A percentile compares a stretch with the other conserved stretches of the same genome.
Conservation (phyloP, 768 basidiomycete genomes). For the Fomitopsis serialis region DNA sequence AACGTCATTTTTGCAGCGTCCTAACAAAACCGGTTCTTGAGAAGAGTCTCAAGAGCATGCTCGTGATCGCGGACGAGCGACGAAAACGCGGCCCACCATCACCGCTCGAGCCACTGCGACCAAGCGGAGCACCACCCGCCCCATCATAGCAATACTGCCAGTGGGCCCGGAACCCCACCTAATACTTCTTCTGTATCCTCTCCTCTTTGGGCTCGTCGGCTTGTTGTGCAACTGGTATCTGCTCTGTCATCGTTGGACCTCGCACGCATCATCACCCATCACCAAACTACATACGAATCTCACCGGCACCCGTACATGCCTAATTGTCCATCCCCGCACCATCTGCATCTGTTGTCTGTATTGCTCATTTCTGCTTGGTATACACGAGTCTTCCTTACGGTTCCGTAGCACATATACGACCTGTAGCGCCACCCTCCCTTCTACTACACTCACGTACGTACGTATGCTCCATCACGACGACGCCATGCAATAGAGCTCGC, state of each 20-base stretch:
- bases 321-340: too few species aligned
- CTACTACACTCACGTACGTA: too few species aligned
- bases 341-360: too few species aligned
- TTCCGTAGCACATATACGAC: too few species aligned
- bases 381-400: too few species aligned
- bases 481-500: too few species aligned
- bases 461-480: too few species aligned
- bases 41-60: slow-evolving; percentile 38
- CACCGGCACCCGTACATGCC: too few species aligned
- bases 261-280: neutral
- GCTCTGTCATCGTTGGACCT: neutral
- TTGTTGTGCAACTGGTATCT: neutral
- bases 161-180: neutral
- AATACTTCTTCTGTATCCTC: neutral
- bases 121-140: neutral
- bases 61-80: slow-evolving; percentile 38
- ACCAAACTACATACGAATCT: too few species aligned
- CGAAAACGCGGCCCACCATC: slow-evolving; percentile 19
- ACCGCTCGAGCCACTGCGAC: slow-evolving; percentile 3
- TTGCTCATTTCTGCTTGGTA: too few species aligned
- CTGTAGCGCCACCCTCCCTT: too few species aligned
- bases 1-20: slow-evolving; percentile 37
- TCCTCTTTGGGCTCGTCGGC: neutral
- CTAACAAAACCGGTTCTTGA: slow-evolving; percentile 78
- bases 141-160: slow-evolving; percentile 1